Evolutionary conservation across 2,329 filamentous ascomycete species (phyloP).

Genomic region (Taxawa tesnikishii): DNA sequence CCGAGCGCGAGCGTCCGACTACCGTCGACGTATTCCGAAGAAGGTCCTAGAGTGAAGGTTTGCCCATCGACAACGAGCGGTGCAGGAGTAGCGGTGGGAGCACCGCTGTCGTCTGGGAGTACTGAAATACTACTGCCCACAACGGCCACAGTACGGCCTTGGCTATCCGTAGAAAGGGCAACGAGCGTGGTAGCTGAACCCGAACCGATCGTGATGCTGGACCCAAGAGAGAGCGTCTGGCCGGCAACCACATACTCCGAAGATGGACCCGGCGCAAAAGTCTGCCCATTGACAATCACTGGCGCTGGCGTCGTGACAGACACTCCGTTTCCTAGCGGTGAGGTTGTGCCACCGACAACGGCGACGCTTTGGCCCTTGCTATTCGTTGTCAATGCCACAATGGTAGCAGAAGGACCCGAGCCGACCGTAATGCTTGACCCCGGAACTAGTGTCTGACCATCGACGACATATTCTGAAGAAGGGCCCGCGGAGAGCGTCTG

Average conservation of each 20-base stretch:
- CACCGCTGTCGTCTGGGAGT: not conserved
- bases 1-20: conserved; percentile 4
- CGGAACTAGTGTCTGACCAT: conserved; percentile 2
- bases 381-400: conserved; percentile 1
- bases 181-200: conserved; percentile 1
- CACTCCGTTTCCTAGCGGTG: too few relatives aligned
- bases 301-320: too few relatives aligned
- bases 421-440: conserved; percentile 3
- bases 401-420: conserved; percentile 1
- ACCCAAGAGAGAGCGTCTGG: conserved; percentile 4
- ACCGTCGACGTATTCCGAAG: conserved; percentile 2
- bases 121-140: conserved; percentile 1
- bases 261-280: conserved; percentile 1
- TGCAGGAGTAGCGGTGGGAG: not conserved
- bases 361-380: not conserved
- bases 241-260: conserved; percentile 5
- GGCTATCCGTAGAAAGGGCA: conserved; percentile 1
- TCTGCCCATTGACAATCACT: conserved; percentile 1
- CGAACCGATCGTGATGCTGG: conserved; percentile 3
- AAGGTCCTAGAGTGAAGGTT: conserved; percentile 1
- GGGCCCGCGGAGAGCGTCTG: conserved; percentile 1
- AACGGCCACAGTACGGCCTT: conserved; percentile 1
- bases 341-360: conserved; percentile 2
- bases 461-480: conserved; percentile 2
- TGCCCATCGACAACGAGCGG: too few relatives aligned